These are phyloP conservation scores for Vigna mungo DNA, from an alignment of 306 rosid genomes.

Conservation along the genomic window DNA sequence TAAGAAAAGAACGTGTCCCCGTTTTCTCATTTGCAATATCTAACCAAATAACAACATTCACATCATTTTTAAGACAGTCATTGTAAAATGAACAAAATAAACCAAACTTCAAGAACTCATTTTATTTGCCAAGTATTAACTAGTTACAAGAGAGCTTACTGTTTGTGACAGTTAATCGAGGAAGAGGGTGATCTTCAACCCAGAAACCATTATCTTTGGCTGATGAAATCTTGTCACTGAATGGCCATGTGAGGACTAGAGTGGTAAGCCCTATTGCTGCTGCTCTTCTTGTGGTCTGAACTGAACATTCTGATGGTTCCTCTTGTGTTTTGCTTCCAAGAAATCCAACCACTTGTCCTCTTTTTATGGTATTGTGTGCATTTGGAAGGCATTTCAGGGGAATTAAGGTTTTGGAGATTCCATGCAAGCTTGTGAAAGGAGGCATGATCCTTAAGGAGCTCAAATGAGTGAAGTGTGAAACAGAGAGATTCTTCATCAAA, in stretches of 20 bases:
- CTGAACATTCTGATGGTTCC: conserved; percentile 50
- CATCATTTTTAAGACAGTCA: not conserved
- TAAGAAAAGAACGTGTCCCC: conserved; percentile 82
- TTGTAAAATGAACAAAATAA: not conserved
- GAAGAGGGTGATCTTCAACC: conserved; percentile 67
- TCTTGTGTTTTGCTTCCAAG: conserved; percentile 53
- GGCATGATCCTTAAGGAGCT: conserved; percentile 66
- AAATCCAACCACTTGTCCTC: conserved; percentile 48
- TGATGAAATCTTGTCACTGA: conserved; percentile 49
- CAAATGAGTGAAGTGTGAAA: conserved; percentile 34
- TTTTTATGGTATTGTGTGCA: conserved; percentile 34
- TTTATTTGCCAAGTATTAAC: not conserved
- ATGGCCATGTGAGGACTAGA: conserved; percentile 54
- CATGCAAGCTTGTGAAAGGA: conserved; percentile 64
- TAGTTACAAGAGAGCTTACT: conserved; percentile 55
- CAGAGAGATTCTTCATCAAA: conserved; percentile 18
- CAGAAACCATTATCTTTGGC: conserved; percentile 84
- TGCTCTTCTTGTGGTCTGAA: conserved; percentile 72
- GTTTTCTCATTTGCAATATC: conserved; percentile 84
- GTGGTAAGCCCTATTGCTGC: conserved; percentile 72
- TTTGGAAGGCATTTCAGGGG: conserved; percentile 60
- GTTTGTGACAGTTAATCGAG: conserved; percentile 67
- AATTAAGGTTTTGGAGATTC: conserved; percentile 61
- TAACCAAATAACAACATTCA: conserved; percentile 42
- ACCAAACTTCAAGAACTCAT: not conserved